Evolutionary conservation across 805 yeast genomes (phyloP).

Genomic region (Candida namnaoensis): DNA sequence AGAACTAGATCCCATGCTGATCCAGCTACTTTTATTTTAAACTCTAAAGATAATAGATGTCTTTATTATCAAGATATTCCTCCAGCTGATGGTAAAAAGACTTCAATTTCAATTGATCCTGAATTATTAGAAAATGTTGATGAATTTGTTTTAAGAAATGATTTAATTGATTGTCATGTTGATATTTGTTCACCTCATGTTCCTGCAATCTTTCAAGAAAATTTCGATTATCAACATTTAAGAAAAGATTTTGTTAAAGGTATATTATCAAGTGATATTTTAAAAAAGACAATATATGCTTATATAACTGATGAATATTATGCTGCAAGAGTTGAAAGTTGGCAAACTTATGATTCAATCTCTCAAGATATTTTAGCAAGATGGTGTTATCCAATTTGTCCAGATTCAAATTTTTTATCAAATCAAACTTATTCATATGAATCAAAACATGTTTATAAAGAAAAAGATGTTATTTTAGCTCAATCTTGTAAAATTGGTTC

Average conservation of each 20-base stretch:
- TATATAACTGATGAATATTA: conserved; percentile 73
- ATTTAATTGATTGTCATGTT: conserved; percentile 91
- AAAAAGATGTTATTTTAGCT: conserved; percentile 79
- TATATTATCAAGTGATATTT: conserved; percentile 79
- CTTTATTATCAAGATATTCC: conserved; percentile 79
- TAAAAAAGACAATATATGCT: conserved; percentile 86
- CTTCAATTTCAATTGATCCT: conserved; percentile 62
- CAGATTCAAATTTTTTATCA: conserved; percentile 70
- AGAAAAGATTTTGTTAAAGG: conserved; percentile 88
- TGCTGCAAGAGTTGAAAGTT: conserved; percentile 92
- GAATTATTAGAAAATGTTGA: conserved; percentile 70
- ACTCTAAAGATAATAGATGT: conserved; percentile 65
- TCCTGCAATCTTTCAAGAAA: conserved; percentile 92
- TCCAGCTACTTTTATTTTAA: conserved; percentile 80
- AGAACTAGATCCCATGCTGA: conserved; percentile 75
- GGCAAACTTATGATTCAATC: conserved; percentile 88
- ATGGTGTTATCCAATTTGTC: conserved; percentile 88
- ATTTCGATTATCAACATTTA: conserved; percentile 85
- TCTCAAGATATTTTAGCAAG: conserved; percentile 85
- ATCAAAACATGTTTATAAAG: conserved; percentile 83
- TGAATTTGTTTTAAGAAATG: conserved; percentile 79
- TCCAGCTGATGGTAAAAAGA: conserved; percentile 30
- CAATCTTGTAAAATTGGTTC: conserved; percentile 85
- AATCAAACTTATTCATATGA: conserved; percentile 74
- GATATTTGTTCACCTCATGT: conserved; percentile 94